Conservation (phyloP, 768 basidiomycete genomes). For the Chalciporus chontae region DNA sequence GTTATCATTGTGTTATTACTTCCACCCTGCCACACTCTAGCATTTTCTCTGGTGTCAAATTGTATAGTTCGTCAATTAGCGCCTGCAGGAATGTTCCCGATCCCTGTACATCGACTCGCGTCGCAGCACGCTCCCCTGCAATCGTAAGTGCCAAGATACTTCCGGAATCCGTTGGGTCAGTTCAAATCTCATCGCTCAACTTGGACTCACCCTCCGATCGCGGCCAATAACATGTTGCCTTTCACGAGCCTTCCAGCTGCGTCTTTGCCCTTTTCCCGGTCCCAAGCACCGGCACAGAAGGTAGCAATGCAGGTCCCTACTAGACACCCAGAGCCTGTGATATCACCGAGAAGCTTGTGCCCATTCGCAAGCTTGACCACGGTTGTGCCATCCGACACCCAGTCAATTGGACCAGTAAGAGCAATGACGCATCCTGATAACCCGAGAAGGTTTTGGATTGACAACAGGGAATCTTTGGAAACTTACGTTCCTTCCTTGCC, state of each 20-base stretch:
- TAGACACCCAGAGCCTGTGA: constrained; percentile 92
- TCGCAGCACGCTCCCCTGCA: constrained; percentile 58
- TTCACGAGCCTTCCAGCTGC: constrained; percentile 48
- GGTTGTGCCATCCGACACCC: constrained; percentile 73
- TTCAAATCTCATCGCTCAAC: not conserved
- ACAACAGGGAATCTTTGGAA: not conserved
- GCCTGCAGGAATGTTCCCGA: constrained; percentile 64
- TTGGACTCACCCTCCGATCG: constrained; percentile 67
- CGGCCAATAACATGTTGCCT: constrained; percentile 75
- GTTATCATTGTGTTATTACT: constrained; percentile 4
- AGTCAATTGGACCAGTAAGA: constrained; percentile 78
- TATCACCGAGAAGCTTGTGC: constrained; percentile 62
- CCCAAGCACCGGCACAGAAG: constrained; percentile 69
- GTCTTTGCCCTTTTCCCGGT: constrained; percentile 26
- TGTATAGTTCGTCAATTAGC: constrained; percentile 58
- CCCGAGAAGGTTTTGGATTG: not conserved
- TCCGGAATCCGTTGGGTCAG: constrained; percentile 7
- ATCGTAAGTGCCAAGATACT: constrained; percentile 56
- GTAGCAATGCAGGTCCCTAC: constrained; percentile 73
- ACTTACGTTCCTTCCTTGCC: constrained; percentile 72
- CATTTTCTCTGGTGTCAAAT: constrained; percentile 38
- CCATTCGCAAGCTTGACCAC: constrained; percentile 78
- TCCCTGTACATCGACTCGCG: constrained; percentile 49
- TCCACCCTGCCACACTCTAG: constrained; percentile 28
- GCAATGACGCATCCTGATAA: constrained; percentile 71